These are phyloP conservation scores for Trametes versicolor DNA, from an alignment of 1,284 basidiomycete species.

Conservation along the genomic window DNA sequence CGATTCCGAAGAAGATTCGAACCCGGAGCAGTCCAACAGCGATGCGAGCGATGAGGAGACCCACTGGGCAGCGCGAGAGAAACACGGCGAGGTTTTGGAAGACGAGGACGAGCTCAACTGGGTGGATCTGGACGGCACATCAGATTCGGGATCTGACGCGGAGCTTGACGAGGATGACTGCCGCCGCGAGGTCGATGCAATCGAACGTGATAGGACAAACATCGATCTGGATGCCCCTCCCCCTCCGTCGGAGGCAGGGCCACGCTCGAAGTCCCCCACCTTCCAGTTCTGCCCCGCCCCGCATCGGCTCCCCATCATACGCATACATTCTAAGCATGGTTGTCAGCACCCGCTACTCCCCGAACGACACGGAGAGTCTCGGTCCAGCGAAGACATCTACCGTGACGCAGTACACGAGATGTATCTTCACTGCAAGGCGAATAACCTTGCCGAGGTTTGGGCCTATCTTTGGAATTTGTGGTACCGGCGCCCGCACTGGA, in stretches of 20 bases:
- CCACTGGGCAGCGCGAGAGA: too few species aligned
- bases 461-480: slow-evolving; percentile 34
- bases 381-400: slow-evolving; percentile 19
- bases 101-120: too few species aligned
- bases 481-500: slow-evolving; percentile 28
- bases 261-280: neutral
- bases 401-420: slow-evolving; percentile 3
- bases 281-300: neutral
- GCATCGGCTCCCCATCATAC: neutral
- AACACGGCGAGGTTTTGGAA: too few species aligned
- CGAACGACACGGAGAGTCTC: slow-evolving; percentile 25
- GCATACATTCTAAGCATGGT: neutral
- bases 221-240: neutral
- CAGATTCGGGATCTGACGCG: too few species aligned
- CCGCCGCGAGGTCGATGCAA: neutral
- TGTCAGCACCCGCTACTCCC: slow-evolving; percentile 14
- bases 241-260: neutral
- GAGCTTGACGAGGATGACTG: neutral
- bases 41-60: too few species aligned
- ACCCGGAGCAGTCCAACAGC: too few species aligned
- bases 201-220: neutral
- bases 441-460: slow-evolving; percentile 29
- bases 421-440: slow-evolving; percentile 28
- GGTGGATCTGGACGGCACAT: too few species aligned
- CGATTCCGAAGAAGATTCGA: too few species aligned